Conservation (phyloP, 2,329 filamentous ascomycete species). For the Calonectria henricotiae region DNA sequence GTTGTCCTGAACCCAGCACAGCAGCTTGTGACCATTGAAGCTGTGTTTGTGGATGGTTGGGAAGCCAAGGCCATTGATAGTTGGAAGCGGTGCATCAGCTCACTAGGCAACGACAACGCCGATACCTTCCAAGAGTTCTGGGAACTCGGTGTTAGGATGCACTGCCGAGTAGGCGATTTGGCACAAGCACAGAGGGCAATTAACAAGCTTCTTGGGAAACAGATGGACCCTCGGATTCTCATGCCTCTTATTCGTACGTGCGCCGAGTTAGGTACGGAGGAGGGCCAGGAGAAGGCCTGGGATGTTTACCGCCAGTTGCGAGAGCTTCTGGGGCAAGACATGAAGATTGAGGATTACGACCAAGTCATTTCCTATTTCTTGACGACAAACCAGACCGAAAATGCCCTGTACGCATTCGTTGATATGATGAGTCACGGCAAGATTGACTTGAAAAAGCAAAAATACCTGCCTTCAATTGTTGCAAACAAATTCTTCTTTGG, state of each 20-base stretch:
- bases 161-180: conserved; percentile 72
- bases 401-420: conserved; percentile 84
- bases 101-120: conserved; percentile 65
- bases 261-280: conserved; percentile 68
- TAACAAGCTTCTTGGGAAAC: conserved; percentile 68
- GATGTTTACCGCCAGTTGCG: conserved; percentile 77
- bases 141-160: conserved; percentile 78
- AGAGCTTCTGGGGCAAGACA: conserved; percentile 71
- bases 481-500: conserved; percentile 87
- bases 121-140: conserved; percentile 71
- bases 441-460: conserved; percentile 65
- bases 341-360: conserved; percentile 85
- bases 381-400: conserved; percentile 74
- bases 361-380: conserved; percentile 81
- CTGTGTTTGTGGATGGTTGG: conserved; percentile 76
- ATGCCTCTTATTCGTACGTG: conserved; percentile 81
- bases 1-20: conserved; percentile 71
- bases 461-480: conserved; percentile 66
- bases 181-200: conserved; percentile 73
- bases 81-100: conserved; percentile 74
- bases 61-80: conserved; percentile 73
- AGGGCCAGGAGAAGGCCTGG: conserved; percentile 74
- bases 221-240: conserved; percentile 71
- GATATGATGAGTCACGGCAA: conserved; percentile 86
- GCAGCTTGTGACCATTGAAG: conserved; percentile 78